Evolutionary conservation across 345 rosid species (phyloP).

Genomic region (Heritiera fomes): DNA sequence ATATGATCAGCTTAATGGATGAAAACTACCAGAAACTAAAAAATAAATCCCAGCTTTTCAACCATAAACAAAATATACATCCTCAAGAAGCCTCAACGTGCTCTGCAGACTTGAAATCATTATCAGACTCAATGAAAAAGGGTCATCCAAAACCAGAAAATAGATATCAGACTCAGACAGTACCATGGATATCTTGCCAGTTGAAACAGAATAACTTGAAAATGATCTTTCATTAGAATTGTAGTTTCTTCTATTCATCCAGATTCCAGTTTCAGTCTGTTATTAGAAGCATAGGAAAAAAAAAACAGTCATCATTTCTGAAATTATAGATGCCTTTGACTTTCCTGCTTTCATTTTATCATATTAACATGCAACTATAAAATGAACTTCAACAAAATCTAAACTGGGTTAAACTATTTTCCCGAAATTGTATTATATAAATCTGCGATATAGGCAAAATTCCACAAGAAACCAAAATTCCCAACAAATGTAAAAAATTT

Average conservation of each 20-base stretch:
- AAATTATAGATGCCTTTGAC: slow-evolving; percentile 18
- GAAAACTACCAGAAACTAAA: neutral
- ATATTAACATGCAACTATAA: neutral
- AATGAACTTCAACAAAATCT: neutral
- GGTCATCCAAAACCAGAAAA: neutral
- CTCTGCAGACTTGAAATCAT: neutral
- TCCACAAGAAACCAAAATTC: neutral
- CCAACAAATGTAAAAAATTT: neutral
- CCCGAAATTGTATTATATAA: neutral
- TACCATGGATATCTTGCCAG: neutral
- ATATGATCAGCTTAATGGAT: neutral
- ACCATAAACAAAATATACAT: neutral
- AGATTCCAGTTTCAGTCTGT: neutral
- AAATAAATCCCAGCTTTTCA: neutral
- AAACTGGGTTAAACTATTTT: neutral
- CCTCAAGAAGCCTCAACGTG: slow-evolving; percentile 13
- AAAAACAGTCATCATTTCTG: neutral
- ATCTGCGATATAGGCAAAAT: neutral
- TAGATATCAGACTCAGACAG: neutral
- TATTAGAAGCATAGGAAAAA: neutral
- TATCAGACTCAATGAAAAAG: neutral
- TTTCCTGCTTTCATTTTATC: neutral
- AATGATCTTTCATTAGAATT: neutral
- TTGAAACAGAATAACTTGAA: neutral
- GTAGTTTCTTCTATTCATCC: neutral